Base-by-base conservation (phyloP, 768 basidiomycete species). In the Pleurotus giganteus region DNA sequence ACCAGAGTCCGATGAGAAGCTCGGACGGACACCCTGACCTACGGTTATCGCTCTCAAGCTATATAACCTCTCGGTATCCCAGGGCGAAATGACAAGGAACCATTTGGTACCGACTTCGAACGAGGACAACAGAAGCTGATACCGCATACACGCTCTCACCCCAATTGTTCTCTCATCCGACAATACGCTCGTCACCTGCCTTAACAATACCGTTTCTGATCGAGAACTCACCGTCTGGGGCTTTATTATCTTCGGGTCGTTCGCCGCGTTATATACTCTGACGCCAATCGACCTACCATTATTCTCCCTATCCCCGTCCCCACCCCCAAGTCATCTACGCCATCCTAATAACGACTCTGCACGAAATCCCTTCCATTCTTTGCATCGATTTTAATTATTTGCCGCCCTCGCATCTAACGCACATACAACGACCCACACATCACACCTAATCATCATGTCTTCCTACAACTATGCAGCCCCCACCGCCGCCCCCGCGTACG, bases 401-500 rank as follows among this genome's bases (percentile, higher is more conserved):
- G 19, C 37, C 19, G 13, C 34, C 49, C 47, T 34, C 42, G 31
- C 54, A 26, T 26, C 46, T 56, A 27, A 51, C 21, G 29, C 56
- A 41, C 45, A 47, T 55, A 49, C 29, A 15, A 43, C 36, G 12
- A 39, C 39, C 39, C 28, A 53, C 54, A 47, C 53, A 53, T 57
- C 54, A 53, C 57, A 51, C 61, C 62, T 39, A 61, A 67, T 64
- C 58, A 80, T 82, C 58, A 80, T 82, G 80, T 76, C 83, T 61
- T 77, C 74, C 15, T 76, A 72, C 66, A 61, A 64, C 53, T 76
- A 73, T 69, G 65, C 70, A 36, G 62, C 73, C 17, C 58, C 71
- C 26, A 78, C 83, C 54, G 63, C 80, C 27, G 83, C 84, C 2
- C 83, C 84, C 55, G 76, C 76, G 3, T 82, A 69, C 61, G 82